Conservation (phyloP, 805 yeast species). For the Blastobotrys attinorum region DNA sequence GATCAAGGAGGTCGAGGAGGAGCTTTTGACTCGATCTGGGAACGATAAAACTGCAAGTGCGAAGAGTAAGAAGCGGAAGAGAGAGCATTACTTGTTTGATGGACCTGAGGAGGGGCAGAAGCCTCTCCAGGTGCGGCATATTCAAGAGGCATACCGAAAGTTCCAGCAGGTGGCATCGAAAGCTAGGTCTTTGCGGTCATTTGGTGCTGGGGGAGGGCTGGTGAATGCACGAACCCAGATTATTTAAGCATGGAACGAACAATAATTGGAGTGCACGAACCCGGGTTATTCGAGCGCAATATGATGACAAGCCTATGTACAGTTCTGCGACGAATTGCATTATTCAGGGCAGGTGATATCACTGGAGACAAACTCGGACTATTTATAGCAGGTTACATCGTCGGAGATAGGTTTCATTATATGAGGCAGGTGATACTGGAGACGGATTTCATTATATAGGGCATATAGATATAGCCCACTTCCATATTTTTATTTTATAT, state of each 20-base stretch:
- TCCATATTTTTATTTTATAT: neutral
- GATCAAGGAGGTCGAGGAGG: conserved; percentile 63
- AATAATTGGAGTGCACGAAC: too few species aligned
- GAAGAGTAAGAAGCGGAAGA: conserved; percentile 40
- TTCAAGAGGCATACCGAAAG: conserved; percentile 83
- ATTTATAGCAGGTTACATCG: too few species aligned
- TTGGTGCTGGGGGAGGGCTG: conserved; percentile 65
- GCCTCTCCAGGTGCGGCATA: conserved; percentile 72
- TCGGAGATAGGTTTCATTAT: too few species aligned
- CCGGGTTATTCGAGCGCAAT: too few species aligned
- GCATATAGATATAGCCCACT: neutral
- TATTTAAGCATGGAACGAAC: conserved; percentile 30
- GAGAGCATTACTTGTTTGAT: conserved; percentile 60
- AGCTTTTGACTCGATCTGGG: conserved; percentile 29
- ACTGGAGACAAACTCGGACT: too few species aligned
- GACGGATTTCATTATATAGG: neutral
- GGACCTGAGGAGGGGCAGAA: conserved; percentile 79
- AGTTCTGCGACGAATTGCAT: too few species aligned
- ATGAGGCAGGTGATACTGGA: too few species aligned
- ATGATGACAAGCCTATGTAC: too few species aligned
- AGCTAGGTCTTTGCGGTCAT: conserved; percentile 48
- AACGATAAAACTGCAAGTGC: conserved; percentile 34
- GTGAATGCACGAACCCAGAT: conserved; percentile 45
- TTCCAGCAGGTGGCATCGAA: conserved; percentile 52
- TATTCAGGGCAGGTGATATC: too few species aligned